Conservation (phyloP, 305 asterid genomes). For the Caryopteris hybrid region DNA sequence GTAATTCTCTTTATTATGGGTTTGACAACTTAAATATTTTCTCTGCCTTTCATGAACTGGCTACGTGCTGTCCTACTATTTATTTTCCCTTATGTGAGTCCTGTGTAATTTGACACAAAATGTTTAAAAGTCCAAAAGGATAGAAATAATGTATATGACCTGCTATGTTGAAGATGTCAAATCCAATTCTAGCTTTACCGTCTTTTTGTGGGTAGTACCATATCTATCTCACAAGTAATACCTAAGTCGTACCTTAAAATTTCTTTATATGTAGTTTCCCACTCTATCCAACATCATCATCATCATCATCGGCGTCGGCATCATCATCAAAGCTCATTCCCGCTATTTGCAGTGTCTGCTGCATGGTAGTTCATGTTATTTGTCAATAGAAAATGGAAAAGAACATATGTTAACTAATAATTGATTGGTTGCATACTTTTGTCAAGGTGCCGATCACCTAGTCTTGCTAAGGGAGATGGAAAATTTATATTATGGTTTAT, state of each 20-base stretch:
- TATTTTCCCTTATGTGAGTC: neutral
- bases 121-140: neutral
- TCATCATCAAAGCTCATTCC: neutral
- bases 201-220: neutral
- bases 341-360: neutral
- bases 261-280: too few species aligned
- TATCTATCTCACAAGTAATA: neutral
- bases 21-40: neutral
- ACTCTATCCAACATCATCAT: neutral
- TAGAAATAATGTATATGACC: neutral
- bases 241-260: neutral
- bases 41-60: neutral
- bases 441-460: neutral
- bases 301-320: too few species aligned
- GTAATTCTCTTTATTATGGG: neutral
- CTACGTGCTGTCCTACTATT: neutral
- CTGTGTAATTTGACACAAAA: neutral
- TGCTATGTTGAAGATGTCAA: neutral
- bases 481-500: neutral
- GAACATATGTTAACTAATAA: neutral
- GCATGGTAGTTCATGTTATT: neutral
- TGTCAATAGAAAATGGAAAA: neutral
- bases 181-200: constrained; percentile 6
- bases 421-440: neutral
- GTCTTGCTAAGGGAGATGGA: neutral